These are phyloP conservation scores for Linum usitatissimum DNA, from an alignment of 345 rosid species.

Conservation along the genomic window DNA sequence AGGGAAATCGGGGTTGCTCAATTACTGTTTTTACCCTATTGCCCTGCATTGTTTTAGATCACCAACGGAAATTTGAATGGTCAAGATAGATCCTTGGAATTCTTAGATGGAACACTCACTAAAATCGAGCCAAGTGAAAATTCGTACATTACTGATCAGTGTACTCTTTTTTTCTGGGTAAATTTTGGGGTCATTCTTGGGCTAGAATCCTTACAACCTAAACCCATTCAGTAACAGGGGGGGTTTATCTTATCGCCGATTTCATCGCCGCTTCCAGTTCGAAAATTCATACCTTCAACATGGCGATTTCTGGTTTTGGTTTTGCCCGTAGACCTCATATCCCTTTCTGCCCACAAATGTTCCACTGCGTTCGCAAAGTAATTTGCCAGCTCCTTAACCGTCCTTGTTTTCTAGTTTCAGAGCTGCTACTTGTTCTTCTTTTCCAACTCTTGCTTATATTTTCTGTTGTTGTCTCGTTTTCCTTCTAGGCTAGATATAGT, in stretches of 20 bases:
- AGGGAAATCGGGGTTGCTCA: too few relatives aligned
- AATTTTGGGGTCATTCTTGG: too few relatives aligned
- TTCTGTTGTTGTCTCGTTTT: neutral
- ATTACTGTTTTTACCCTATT: too few relatives aligned
- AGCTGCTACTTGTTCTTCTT: neutral
- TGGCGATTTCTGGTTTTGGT: slow-evolving; percentile 44
- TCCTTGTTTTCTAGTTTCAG: neutral
- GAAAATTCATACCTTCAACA: slow-evolving; percentile 1
- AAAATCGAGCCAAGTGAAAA: too few relatives aligned
- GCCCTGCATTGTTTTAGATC: too few relatives aligned
- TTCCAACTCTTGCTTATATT: neutral
- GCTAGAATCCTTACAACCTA: too few relatives aligned
- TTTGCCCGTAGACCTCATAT: slow-evolving; percentile 36
- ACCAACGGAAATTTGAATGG: too few relatives aligned
- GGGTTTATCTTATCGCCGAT: neutral
- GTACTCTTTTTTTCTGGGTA: too few relatives aligned
- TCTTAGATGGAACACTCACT: too few relatives aligned
- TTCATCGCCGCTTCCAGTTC: neutral
- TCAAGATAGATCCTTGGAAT: too few relatives aligned
- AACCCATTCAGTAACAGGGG: neutral
- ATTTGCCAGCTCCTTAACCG: neutral
- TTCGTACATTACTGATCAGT: too few relatives aligned
- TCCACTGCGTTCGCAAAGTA: slow-evolving; percentile 39
- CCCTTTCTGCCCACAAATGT: slow-evolving; percentile 29
- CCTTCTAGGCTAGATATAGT: neutral